These are phyloP conservation scores for Yarrowia galli DNA, from an alignment of 1,139 yeast genomes.

Conservation along the genomic window DNA sequence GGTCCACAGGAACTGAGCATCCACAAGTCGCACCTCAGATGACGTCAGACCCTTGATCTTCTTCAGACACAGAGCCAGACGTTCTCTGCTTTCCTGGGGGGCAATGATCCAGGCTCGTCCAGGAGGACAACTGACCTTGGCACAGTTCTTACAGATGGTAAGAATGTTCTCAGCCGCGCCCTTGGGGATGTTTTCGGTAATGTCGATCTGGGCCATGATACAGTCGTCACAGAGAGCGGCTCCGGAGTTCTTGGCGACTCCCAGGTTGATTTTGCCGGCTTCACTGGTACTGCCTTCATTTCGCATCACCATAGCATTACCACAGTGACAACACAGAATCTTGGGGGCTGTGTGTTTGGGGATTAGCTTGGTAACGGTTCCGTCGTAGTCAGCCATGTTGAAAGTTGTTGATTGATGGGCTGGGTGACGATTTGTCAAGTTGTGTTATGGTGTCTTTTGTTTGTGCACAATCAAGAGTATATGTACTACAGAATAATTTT, in stretches of 20 bases:
- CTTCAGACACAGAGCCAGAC: conserved; percentile 87
- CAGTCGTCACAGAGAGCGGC: conserved; percentile 97
- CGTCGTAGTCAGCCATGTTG: conserved; percentile 15
- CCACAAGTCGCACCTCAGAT: conserved; percentile 83
- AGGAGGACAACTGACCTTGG: conserved; percentile 91
- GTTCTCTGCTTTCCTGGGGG: conserved; percentile 88
- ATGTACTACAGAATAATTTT: neutral
- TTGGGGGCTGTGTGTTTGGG: conserved; percentile 67
- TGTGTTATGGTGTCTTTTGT: neutral
- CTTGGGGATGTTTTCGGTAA: conserved; percentile 93
- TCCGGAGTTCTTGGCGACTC: conserved; percentile 69
- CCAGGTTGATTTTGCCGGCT: conserved; percentile 40
- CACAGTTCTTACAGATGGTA: conserved; percentile 84
- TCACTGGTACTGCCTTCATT: conserved; percentile 51
- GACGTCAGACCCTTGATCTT: conserved; percentile 75
- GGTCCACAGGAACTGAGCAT: conserved; percentile 97
- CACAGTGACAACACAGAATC: conserved; percentile 96
- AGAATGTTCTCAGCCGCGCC: conserved; percentile 83
- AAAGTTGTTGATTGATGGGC: neutral
- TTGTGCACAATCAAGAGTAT: neutral
- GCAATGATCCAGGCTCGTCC: conserved; percentile 85
- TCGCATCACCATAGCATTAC: conserved; percentile 72
- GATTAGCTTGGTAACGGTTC: conserved; percentile 43
- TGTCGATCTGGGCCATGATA: conserved; percentile 90
- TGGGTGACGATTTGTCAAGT: no score